Evolutionary conservation across 164 flowering plant species (phyloP), one percentile per base, ranked within the genome.

Genomic region (Nymphaea colorata): DNA sequence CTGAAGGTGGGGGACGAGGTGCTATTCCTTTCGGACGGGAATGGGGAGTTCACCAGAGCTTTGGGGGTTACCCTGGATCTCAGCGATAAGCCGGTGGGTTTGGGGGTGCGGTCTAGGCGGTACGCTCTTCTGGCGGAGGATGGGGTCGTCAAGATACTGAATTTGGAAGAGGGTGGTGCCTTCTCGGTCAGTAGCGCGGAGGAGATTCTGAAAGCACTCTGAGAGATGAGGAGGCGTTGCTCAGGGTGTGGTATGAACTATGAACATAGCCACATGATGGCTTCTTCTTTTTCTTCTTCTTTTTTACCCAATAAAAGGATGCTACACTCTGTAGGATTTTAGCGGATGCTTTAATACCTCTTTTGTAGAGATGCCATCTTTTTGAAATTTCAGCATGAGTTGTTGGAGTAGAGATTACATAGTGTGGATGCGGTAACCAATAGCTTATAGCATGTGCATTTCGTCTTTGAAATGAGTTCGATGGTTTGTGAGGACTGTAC

Each of bases 141-240:
- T 69, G 90, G 90, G 8, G 81, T 84, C 17, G 86, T 86, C 3
- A 86, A 86, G 78, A 81, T 86, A 25, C 71, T 86, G 70, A 86
- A 86, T 74, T 75, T 86, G 83, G 90, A 86, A 74, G 77, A 76
- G 67, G 89, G 89, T 1, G 89, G 89, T 4, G 84, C 87, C 0
- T 85, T 85, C 61, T 82, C 87, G 12, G 65, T 59, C 45, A 85
- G 86, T 59, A 66, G 87, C 7, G 93, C 93, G 0, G 90, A 87
- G 53, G 90, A 85, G 45, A 82, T 85, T 68, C 87, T 84, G 45
- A 73, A 77, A 15, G 80, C 73, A 36, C 78, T 80, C 42, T 80
- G 77, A 78, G 16, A 16, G 16, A 16, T 8, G 59, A 55, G 59
- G 16, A 25, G 36, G 36, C 1, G 36, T 25, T 25, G 36, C 1